Evolutionary conservation across 306 rosid genomes (phyloP), one percentile per base, ranked within the genome.

Genomic region (Delonix regia): DNA sequence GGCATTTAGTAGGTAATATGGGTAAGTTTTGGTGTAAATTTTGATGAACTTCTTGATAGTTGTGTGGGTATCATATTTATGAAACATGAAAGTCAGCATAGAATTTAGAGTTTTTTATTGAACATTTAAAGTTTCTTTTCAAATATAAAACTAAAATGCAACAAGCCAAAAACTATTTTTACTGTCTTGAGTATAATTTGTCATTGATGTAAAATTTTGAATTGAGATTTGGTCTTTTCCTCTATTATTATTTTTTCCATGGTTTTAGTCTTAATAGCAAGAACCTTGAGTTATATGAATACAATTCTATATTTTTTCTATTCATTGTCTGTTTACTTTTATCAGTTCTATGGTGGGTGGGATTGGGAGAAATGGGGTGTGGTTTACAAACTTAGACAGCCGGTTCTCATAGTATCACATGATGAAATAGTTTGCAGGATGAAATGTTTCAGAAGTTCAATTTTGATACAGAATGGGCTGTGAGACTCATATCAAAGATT

Each of bases 401-500:
- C 65, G 36, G 44, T 51, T 78, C 83, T 80, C 79, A 80, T 82
- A 30, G 52, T 47, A 39, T 73, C 36, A 56, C 67, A 73, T 60
- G 57, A 79, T 85, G 77, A 80, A 74, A 84, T 78, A 95, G 99
- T 83, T 86, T 95, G 93, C 99, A 95, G 92, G 99, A 95, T 78
- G 98, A 95, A 87, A 95, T 95, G 98, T 92, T 95, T 84, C 97
- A 80, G 62, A 95, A 95, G 88, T 95, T 95, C 71, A 92, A 95
- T 86, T 92, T 92, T 86, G 99, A 95, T 81, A 95, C 95, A 44
- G 97, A 92, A 81, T 95, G 99, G 99, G 99, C 97, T 33, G 97
- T 92, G 75, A 85, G 90, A 76, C 93, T 95, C 78, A 95, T 95
- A 83, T 90, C 99, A 67, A 92, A 75, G 84, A 92, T 95, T 81